Percentiles rank a stretch among this genome's conserved stretches.
phyloP scores from a whole-genome alignment of 2,329 filamentous ascomycete species.

The Exserohilum turcica region DNA sequence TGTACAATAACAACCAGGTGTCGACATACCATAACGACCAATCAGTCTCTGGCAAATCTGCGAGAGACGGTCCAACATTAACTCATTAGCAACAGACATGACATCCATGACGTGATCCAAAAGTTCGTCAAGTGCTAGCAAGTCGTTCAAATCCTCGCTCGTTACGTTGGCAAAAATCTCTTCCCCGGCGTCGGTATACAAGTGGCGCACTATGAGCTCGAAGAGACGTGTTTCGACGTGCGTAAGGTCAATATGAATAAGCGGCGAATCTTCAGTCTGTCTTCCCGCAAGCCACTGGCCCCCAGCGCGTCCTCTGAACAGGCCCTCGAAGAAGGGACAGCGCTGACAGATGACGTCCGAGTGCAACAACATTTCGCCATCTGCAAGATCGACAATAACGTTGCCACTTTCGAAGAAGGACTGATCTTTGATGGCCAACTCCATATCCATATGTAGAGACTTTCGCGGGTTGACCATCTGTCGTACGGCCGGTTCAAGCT shows the following conservation, averaged over 20 bases:
- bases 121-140: constrained; percentile 71
- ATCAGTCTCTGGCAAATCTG: constrained; percentile 87
- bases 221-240: constrained; percentile 79
- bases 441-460: constrained; percentile 72
- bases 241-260: constrained; percentile 76
- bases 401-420: constrained; percentile 81
- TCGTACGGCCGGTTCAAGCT: constrained; percentile 77
- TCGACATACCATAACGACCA: constrained; percentile 70
- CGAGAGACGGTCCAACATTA: constrained; percentile 91
- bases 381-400: constrained; percentile 76
- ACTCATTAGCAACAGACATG: constrained; percentile 85
- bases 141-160: constrained; percentile 59
- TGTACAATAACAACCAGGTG: constrained; percentile 19
- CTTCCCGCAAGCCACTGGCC: constrained; percentile 82
- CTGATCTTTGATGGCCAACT: constrained; percentile 68
- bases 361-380: constrained; percentile 72
- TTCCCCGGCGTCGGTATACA: constrained; percentile 82
- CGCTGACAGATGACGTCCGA: constrained; percentile 79
- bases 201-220: constrained; percentile 74
- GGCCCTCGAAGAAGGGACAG: constrained; percentile 88
- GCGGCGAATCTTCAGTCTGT: constrained; percentile 56
- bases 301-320: constrained; percentile 85
- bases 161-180: constrained; percentile 82
- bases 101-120: constrained; percentile 90
- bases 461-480: constrained; percentile 70